Conservation (phyloP, 805 yeast species). For the Komagataella pseudopastoris region DNA sequence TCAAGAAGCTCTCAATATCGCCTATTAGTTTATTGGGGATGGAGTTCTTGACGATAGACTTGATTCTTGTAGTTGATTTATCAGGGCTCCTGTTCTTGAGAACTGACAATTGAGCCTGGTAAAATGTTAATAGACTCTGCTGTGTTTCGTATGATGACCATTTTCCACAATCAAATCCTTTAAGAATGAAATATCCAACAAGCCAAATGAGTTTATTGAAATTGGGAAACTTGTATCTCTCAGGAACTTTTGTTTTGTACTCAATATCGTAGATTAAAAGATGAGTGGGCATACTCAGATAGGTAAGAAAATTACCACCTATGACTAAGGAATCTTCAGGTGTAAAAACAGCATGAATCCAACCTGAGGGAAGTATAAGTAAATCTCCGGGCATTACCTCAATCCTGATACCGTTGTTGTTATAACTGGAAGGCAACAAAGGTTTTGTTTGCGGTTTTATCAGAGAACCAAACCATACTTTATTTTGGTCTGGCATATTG, state of each 20-base stretch:
- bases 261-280: conserved; percentile 51
- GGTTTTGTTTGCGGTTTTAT: conserved; percentile 6
- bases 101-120: neutral
- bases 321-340: conserved; percentile 70
- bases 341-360: conserved; percentile 87
- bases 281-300: conserved; percentile 50
- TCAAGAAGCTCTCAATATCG: neutral
- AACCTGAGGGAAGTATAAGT: conserved; percentile 77
- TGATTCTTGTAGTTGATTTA: neutral
- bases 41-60: neutral
- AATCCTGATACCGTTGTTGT: conserved; percentile 19
- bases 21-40: neutral
- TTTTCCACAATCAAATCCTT: neutral
- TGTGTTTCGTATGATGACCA: neutral
- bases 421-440: conserved; percentile 13
- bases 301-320: conserved; percentile 79
- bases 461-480: conserved; percentile 50
- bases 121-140: neutral
- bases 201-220: conserved; percentile 63
- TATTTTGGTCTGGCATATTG: conserved; percentile 43
- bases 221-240: conserved; percentile 65
- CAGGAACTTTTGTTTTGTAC: conserved; percentile 54
- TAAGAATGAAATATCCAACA: conserved; percentile 23
- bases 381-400: conserved; percentile 48
- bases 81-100: neutral